Conservation (phyloP, 352 stramenopile species). For the Elongisporangium prolatum region DNA sequence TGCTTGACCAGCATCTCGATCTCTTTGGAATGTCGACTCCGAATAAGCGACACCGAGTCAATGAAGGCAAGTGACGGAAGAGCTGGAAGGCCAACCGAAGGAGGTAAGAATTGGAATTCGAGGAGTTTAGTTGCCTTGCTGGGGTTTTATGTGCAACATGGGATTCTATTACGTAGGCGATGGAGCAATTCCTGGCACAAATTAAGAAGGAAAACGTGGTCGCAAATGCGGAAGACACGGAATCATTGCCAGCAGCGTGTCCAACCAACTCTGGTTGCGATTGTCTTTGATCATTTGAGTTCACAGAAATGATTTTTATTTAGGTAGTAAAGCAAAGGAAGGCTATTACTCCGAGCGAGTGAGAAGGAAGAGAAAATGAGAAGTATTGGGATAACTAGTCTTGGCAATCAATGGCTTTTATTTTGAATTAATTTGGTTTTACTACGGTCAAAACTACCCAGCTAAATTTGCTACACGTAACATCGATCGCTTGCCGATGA, state of each 20-base stretch:
- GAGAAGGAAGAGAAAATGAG: background rate
- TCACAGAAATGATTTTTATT: background rate
- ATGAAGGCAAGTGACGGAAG: background rate
- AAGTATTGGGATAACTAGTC: background rate
- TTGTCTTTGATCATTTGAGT: background rate
- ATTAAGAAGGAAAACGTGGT: background rate
- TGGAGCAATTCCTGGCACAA: background rate
- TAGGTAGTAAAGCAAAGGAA: background rate
- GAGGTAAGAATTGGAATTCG: background rate
- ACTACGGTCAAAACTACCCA: background rate
- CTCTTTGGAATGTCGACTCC: background rate
- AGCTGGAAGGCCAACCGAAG: background rate
- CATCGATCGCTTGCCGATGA: background rate
- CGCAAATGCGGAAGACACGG: background rate
- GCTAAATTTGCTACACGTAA: background rate
- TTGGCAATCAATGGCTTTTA: background rate
- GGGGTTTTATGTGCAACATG: background rate
- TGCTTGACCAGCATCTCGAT: background rate
- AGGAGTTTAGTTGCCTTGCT: background rate
- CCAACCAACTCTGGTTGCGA: background rate
- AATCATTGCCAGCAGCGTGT: background rate
- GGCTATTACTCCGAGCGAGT: background rate
- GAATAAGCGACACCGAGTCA: background rate
- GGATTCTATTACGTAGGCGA: background rate
- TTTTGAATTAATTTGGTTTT: background rate